Conservation (phyloP, 1,139 yeast species). For the Fermentozyma sake region DNA sequence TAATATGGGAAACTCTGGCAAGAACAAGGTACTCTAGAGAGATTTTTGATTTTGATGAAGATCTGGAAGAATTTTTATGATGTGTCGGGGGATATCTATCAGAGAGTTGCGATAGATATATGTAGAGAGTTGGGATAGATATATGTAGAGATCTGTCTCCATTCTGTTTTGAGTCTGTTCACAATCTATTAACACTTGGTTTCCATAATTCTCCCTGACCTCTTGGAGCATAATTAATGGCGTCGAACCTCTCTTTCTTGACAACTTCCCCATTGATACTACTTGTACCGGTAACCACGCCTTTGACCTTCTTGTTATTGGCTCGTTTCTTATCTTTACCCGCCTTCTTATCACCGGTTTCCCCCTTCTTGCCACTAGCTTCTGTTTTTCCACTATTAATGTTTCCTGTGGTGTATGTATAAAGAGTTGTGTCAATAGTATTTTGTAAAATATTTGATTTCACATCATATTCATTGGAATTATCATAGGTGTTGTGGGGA, state of each 20-base stretch:
- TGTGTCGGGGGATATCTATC: no score
- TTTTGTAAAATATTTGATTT: constrained; percentile 30
- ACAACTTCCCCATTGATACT: constrained; percentile 22
- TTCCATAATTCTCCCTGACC: constrained; percentile 51
- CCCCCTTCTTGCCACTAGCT: no score
- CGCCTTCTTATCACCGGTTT: constrained; percentile 3
- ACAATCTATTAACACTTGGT: no score
- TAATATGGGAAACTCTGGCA: no score
- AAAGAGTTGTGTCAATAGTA: constrained; percentile 35
- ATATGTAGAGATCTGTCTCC: no score
- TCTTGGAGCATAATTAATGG: constrained; percentile 52
- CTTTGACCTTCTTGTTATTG: constrained; percentile 7
- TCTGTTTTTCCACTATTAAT: constrained; percentile 1
- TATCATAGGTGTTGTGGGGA: constrained; percentile 25
- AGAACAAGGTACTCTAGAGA: no score
- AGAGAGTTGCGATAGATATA: no score
- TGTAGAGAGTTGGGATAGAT: no score
- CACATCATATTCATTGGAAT: constrained; percentile 18
- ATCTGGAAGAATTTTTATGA: no score
- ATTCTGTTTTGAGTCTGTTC: no score
- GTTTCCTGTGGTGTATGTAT: constrained; percentile 17
- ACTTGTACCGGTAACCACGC: constrained; percentile 14
- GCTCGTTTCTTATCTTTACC: constrained; percentile 3
- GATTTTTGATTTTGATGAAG: no score
- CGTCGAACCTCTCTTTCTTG: constrained; percentile 38